These are phyloP conservation scores for Colletotrichum sp. DNA, from an alignment of 2,329 filamentous ascomycete species.

Conservation along the genomic window DNA sequence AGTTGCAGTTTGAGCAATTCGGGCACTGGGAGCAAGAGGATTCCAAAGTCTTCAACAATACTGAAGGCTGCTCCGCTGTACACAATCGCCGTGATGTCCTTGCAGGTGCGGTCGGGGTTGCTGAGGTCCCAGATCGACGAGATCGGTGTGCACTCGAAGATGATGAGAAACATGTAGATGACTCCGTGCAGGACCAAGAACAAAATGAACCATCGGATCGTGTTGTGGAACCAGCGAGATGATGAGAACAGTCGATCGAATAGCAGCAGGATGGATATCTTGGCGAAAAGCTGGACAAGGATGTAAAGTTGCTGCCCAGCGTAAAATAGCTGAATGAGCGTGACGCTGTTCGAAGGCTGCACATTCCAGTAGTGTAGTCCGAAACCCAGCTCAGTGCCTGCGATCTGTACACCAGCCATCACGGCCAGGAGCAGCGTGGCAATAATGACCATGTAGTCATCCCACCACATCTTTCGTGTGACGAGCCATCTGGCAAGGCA, in stretches of 20 bases:
- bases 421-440: conserved; percentile 3
- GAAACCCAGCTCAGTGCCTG: conserved; percentile 22
- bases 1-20: conserved; percentile 10
- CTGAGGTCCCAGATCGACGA: conserved; percentile 16
- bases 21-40: conserved; percentile 15
- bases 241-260: conserved; percentile 23
- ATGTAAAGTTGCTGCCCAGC: conserved; percentile 26
- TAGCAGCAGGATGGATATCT: conserved; percentile 28
- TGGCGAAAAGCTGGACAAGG: conserved; percentile 25
- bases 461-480: conserved; percentile 17
- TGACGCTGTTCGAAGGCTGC: conserved; percentile 1
- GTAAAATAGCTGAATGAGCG: conserved; percentile 17
- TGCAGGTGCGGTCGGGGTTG: neutral
- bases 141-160: conserved; percentile 19
- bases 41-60: conserved; percentile 17
- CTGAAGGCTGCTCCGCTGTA: conserved; percentile 4
- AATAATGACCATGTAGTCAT: conserved; percentile 13
- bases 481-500: conserved; percentile 11
- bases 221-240: neutral
- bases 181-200: conserved; percentile 21
- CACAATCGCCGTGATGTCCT: conserved; percentile 6
- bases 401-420: conserved; percentile 18
- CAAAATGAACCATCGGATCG: neutral
- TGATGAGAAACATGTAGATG: conserved; percentile 24
- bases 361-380: conserved; percentile 28